Evolutionary conservation across 257 asterid species (phyloP).

Genomic region (Linaria vulgaris): DNA sequence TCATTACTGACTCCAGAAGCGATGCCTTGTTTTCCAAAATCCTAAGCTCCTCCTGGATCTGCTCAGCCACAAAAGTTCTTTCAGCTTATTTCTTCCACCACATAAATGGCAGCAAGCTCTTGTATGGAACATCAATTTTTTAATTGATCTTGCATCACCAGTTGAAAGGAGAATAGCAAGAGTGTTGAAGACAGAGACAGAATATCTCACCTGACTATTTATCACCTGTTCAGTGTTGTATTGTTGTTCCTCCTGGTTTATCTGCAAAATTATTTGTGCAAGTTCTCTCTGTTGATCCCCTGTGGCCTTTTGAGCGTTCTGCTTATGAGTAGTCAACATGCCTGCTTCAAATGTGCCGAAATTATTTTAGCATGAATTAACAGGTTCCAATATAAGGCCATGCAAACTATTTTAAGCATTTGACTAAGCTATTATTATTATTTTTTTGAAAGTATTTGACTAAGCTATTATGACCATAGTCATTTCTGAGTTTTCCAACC

Average conservation of each 20-base stretch:
- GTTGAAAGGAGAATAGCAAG: slow-evolving; percentile 3
- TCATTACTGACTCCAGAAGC: slow-evolving; percentile 54
- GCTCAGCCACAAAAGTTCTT: slow-evolving; percentile 31
- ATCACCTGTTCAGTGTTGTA: slow-evolving; percentile 47
- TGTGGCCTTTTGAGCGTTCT: slow-evolving; percentile 35
- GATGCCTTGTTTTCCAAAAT: slow-evolving; percentile 48
- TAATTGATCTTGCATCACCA: slow-evolving; percentile 13
- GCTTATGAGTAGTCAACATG: slow-evolving; percentile 24
- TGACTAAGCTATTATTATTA: background rate
- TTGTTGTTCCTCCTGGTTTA: slow-evolving; percentile 49
- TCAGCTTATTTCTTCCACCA: slow-evolving; percentile 2
- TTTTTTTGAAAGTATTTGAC: no score
- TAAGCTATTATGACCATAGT: no score
- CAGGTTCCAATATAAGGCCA: slow-evolving; percentile 10
- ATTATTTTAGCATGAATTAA: slow-evolving; percentile 16
- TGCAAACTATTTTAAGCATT: slow-evolving; percentile 9
- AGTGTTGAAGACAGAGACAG: slow-evolving; percentile 17
- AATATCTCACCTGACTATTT: slow-evolving; percentile 53
- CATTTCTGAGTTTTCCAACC: slow-evolving; percentile 15
- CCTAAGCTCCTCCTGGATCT: slow-evolving; percentile 62
- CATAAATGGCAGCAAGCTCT: background rate
- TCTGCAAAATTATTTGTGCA: slow-evolving; percentile 40
- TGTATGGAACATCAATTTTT: background rate
- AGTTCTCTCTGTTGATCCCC: slow-evolving; percentile 43
- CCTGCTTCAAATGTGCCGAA: slow-evolving; percentile 33